These are phyloP conservation scores for Gaultheria prostrata DNA, from an alignment of 148 eudicot genomes.

Conservation along the genomic window DNA sequence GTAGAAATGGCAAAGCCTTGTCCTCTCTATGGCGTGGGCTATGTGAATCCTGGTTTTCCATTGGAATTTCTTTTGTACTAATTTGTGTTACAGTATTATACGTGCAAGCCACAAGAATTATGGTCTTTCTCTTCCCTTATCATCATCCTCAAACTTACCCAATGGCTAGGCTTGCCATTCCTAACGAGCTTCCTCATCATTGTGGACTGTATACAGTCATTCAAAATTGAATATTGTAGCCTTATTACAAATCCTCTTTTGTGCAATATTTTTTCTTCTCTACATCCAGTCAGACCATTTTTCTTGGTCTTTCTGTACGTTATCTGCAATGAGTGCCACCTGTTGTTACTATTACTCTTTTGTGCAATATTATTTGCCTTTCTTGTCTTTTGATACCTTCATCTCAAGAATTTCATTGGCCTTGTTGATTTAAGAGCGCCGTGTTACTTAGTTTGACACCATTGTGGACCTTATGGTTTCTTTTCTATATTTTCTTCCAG, in stretches of 20 bases:
- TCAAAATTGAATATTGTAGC: too few relatives aligned
- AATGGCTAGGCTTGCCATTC: too few relatives aligned
- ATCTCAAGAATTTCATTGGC: not conserved
- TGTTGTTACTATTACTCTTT: not conserved
- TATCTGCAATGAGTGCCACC: not conserved
- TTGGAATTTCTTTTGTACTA: too few relatives aligned
- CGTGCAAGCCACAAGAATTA: too few relatives aligned
- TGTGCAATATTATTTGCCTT: not conserved
- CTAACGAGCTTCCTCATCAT: too few relatives aligned
- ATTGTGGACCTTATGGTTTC: not conserved
- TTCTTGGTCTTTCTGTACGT: not conserved
- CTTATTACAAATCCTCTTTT: not conserved
- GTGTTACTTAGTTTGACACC: not conserved
- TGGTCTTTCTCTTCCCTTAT: too few relatives aligned
- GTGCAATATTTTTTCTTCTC: not conserved
- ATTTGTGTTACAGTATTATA: not conserved
- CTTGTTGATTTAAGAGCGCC: not conserved
- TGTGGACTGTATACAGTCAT: too few relatives aligned
- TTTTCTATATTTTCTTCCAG: not conserved
- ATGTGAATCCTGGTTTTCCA: too few relatives aligned
- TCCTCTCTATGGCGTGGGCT: too few relatives aligned
- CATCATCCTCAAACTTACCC: too few relatives aligned
- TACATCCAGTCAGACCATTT: not conserved
- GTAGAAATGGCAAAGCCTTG: too few relatives aligned
- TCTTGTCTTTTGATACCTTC: not conserved